Conservation (phyloP, 179 eudicot species). For the Patellifolia procumbens region DNA sequence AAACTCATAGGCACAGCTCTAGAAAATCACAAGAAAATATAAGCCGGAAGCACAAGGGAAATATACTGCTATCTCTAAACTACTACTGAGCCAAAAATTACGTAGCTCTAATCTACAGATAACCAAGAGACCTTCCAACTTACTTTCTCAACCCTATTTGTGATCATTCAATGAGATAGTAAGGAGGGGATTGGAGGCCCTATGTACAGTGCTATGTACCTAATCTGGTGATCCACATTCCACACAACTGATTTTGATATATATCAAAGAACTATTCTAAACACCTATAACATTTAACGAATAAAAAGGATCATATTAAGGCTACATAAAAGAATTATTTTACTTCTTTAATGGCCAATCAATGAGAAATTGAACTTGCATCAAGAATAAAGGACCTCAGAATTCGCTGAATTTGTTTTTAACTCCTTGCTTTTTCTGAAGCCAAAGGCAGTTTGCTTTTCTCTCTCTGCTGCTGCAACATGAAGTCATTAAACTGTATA, state of each 20-base stretch:
- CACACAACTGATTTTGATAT: neutral
- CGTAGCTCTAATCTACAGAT: neutral
- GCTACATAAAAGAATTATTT: neutral
- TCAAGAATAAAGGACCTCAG: neutral
- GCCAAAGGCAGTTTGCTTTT: conserved; percentile 30
- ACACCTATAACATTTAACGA: neutral
- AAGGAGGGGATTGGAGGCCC: neutral
- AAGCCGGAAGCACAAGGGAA: neutral
- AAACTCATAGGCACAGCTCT: neutral
- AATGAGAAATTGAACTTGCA: neutral
- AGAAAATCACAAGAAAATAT: neutral
- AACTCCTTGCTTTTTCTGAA: conserved; percentile 21
- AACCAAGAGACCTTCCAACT: neutral
- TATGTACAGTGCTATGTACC: neutral
- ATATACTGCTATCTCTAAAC: neutral
- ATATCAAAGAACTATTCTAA: neutral
- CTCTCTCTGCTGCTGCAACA: conserved; percentile 47
- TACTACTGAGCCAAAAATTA: neutral
- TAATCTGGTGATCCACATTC: neutral
- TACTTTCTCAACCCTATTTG: neutral
- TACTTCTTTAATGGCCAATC: neutral
- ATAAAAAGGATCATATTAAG: neutral
- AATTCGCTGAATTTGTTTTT: neutral
- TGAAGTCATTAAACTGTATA: conserved; percentile 50
- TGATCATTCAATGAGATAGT: neutral